Evolutionary conservation across 495 filamentous ascomycete species (phyloP), one percentile per base, ranked within the genome.

Genomic region (Gamarada debralockiae): DNA sequence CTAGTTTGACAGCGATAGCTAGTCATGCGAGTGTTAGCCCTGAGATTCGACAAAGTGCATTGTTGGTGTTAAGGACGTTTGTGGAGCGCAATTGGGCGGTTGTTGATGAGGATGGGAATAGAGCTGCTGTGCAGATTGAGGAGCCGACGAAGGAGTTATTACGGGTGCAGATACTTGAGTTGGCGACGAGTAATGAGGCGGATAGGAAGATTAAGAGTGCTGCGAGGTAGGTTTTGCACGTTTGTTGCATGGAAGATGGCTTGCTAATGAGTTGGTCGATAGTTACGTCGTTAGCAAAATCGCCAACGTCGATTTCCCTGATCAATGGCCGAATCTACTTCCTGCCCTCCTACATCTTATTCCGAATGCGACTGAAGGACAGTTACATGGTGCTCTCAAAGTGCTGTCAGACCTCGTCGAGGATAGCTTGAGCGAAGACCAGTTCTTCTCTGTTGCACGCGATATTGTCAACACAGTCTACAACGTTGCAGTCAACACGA

Each of bases 261-360:
- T 14, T 4, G 8, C 41, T 44, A 3, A 23, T 25, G 23, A 6
- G 5, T 21, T 41, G 2, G 38, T 8, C n/a, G 22, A 37, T 60
- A 81, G 92, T 65, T 87, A 85, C 62, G 89, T 87, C n/a, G 89
- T 97, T 48, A 90, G 89, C 75, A 97, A 97, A 73, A 95, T 98
- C 57, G 93, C 95, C 47, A 86, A 83, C 52, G 80, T 82, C 61
- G 93, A 98, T 71, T 98, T 92, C 65, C 93, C 93, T 17, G 89
- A 96, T 41, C 79, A 90, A 65, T 98, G 93, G 93, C 89, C 90
- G 1, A 80, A 81, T 47, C 79, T 98, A 8, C 81, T 98, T 13
- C 89, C 86, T 9, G 81, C 81, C 22, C 73, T 97, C 25, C 78
- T 98, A 47, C 82, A 83, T 22, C 74, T 90, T 25, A 89, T 97